Conservation (phyloP, 371 early-diverging fungal genomes). For the Blakeslea trispora region DNA sequence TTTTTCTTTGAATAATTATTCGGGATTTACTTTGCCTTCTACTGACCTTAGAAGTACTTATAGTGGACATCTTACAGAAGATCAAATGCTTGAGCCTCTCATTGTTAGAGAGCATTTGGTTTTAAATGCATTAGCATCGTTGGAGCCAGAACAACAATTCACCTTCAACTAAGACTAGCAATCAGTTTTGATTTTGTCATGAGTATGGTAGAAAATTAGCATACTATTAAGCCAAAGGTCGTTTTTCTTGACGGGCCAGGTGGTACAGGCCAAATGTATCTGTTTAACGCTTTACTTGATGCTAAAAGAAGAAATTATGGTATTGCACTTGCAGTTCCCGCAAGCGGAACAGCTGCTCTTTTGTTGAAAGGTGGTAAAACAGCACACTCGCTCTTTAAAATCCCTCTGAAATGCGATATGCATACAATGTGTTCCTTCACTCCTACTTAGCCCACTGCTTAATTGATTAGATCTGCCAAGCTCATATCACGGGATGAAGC, state of each 20-base stretch:
- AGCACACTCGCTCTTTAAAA: slow-evolving; percentile 30
- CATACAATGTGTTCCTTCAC: slow-evolving; percentile 18
- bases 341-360: slow-evolving; percentile 31
- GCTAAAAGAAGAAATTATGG: neutral
- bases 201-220: neutral
- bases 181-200: neutral
- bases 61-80: neutral
- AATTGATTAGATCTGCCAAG: slow-evolving; percentile 9
- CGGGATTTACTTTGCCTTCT: slow-evolving; percentile 1
- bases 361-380: slow-evolving; percentile 32
- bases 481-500: slow-evolving; percentile 42
- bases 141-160: neutral
- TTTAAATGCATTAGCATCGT: neutral
- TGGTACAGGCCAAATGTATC: slow-evolving; percentile 12
- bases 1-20: neutral
- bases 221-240: neutral
- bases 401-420: slow-evolving; percentile 17
- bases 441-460: slow-evolving; percentile 3
- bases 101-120: neutral
- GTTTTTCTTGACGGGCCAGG: slow-evolving; percentile 23
- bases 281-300: slow-evolving; percentile 11
- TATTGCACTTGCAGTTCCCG: slow-evolving; percentile 20
- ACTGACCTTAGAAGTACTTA: neutral
- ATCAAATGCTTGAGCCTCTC: neutral
- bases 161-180: slow-evolving; percentile 1